A percentile compares a stretch with the other conserved stretches of the same genome.
phyloP scores from a whole-genome alignment of 2,329 filamentous ascomycete genomes.

The Aspergillus brunneoviolaceus region DNA sequence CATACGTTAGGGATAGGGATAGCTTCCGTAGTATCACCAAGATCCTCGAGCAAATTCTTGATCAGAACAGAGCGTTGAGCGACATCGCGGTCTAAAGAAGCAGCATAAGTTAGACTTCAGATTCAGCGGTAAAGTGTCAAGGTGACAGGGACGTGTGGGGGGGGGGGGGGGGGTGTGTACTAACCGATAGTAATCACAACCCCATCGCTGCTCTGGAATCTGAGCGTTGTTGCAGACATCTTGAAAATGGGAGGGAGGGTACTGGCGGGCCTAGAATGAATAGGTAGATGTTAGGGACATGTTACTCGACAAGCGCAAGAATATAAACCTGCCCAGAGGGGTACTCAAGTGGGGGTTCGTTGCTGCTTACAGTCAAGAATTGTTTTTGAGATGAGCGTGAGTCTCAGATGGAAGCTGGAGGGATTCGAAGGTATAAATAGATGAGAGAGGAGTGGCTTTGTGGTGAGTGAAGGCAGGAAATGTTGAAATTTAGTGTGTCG shows the following conservation, averaged over 20 bases:
- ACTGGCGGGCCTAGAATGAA: too few relatives aligned
- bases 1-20: slow-evolving; percentile 68
- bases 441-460: background rate
- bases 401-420: background rate
- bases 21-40: slow-evolving; percentile 63
- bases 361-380: background rate
- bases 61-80: slow-evolving; percentile 91
- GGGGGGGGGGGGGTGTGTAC: too few relatives aligned
- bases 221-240: slow-evolving; percentile 9
- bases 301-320: too few relatives aligned
- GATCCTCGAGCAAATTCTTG: slow-evolving; percentile 97
- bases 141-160: too few relatives aligned
- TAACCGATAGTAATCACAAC: slow-evolving; percentile 45
- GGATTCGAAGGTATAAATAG: background rate
- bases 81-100: slow-evolving; percentile 67
- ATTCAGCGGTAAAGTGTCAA: too few relatives aligned
- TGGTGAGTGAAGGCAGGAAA: background rate
- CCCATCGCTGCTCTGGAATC: slow-evolving; percentile 19
- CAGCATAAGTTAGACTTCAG: too few relatives aligned
- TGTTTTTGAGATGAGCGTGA: background rate
- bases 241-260: background rate
- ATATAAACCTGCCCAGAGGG: background rate
- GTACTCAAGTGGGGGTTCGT: background rate
- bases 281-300: too few relatives aligned
- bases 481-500: background rate